Percentiles rank a stretch among this genome's conserved stretches.
phyloP scores from a whole-genome alignment of 805 yeast species.

The Candida nemodendra region DNA sequence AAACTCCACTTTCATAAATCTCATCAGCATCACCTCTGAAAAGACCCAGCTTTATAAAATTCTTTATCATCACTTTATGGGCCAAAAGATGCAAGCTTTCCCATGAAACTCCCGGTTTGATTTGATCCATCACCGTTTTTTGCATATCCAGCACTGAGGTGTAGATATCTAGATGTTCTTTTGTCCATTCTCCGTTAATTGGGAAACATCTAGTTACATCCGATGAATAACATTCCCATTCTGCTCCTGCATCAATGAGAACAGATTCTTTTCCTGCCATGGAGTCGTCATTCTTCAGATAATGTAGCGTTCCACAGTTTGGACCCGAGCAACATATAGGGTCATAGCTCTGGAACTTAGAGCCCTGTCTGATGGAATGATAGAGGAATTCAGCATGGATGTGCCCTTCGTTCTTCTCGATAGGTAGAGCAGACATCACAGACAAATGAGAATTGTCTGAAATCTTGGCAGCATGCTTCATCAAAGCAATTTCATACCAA shows the following conservation, averaged over 20 bases:
- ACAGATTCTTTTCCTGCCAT: slow-evolving; percentile 60
- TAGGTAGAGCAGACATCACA: slow-evolving; percentile 89
- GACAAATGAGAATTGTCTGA: slow-evolving; percentile 88
- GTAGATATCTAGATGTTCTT: slow-evolving; percentile 82
- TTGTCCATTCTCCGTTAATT: slow-evolving; percentile 82
- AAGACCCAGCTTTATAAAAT: slow-evolving; percentile 71
- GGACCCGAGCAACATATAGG: slow-evolving; percentile 96
- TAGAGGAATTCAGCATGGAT: slow-evolving; percentile 94
- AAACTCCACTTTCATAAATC: slow-evolving; percentile 64
- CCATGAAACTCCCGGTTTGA: slow-evolving; percentile 84
- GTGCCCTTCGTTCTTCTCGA: slow-evolving; percentile 84
- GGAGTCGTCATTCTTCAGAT: slow-evolving; percentile 74
- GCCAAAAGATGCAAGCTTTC: slow-evolving; percentile 79
- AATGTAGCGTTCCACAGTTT: slow-evolving; percentile 87
- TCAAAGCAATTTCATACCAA: slow-evolving; percentile 68
- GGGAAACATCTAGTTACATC: slow-evolving; percentile 98
- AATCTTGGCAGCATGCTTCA: slow-evolving; percentile 79
- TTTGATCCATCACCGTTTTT: slow-evolving; percentile 58
- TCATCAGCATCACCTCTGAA: slow-evolving; percentile 60
- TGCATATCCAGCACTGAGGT: slow-evolving; percentile 84
- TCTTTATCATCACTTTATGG: slow-evolving; percentile 72
- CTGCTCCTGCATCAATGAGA: slow-evolving; percentile 95
- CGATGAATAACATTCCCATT: slow-evolving; percentile 88
- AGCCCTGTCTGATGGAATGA: slow-evolving; percentile 92
- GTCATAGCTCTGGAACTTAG: slow-evolving; percentile 85